Percentiles rank a stretch among this genome's conserved stretches.
Conservation (phyloP, 371 early-diverging fungal species). For the Mucor velutinosus region DNA sequence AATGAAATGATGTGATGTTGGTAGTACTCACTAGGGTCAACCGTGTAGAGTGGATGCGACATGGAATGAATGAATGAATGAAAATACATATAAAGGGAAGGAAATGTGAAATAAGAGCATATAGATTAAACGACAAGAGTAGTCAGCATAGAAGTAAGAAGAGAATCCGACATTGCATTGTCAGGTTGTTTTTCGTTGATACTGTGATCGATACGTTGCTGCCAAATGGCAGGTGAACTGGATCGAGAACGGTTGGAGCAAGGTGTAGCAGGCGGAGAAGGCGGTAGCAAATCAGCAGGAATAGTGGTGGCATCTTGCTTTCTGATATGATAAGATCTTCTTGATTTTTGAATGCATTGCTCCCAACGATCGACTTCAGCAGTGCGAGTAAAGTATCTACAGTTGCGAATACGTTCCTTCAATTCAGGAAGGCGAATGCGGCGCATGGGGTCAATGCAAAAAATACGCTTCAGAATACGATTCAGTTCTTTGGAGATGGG, state of each 20-base stretch:
- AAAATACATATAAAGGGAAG: background rate
- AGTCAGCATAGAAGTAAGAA: constrained; percentile 13
- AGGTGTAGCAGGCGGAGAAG: constrained; percentile 29
- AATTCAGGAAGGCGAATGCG: constrained; percentile 73
- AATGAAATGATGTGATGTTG: background rate
- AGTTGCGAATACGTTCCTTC: constrained; percentile 55
- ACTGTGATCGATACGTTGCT: constrained; percentile 12
- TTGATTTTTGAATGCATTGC: constrained; percentile 2
- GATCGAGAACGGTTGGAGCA: constrained; percentile 19
- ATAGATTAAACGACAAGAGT: constrained; percentile 12
- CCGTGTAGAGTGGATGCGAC: constrained; percentile 8
- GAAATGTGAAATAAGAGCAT: background rate
- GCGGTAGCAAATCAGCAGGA: constrained; percentile 14
- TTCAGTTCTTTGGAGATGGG: constrained; percentile 74
- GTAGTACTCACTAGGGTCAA: constrained; percentile 8
- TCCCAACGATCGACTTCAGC: constrained; percentile 35
- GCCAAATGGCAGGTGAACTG: constrained; percentile 18
- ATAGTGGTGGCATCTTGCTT: background rate
- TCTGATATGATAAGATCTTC: background rate
- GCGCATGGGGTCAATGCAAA: constrained; percentile 69
- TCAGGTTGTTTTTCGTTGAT: constrained; percentile 2
- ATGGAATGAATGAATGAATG: background rate
- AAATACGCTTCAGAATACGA: constrained; percentile 71
- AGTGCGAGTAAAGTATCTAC: constrained; percentile 60
- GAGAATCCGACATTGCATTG: background rate